These are phyloP conservation scores for Agrocybe chaxingu DNA, from an alignment of 768 basidiomycete species.

Conservation along the genomic window DNA sequence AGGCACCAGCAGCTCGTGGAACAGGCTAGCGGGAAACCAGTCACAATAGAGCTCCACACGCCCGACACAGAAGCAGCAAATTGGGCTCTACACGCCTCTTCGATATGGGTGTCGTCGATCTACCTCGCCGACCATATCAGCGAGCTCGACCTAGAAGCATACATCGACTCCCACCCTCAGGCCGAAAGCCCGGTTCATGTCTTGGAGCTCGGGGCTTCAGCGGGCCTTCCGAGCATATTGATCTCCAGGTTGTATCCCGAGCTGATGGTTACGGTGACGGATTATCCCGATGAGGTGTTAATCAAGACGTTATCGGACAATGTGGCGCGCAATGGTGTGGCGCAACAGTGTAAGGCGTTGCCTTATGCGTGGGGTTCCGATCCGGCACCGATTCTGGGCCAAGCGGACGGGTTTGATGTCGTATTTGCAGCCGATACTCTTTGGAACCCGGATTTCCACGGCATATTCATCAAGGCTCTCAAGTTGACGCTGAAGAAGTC, in stretches of 20 bases:
- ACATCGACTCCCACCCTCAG: slow-evolving; percentile 13
- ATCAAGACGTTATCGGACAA: slow-evolving; percentile 59
- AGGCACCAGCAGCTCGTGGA: slow-evolving; percentile 4
- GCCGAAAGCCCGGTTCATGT: slow-evolving; percentile 26
- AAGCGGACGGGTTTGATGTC: slow-evolving; percentile 47
- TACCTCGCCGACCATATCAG: slow-evolving; percentile 66
- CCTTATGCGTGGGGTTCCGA: slow-evolving; percentile 69
- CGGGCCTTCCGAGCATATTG: slow-evolving; percentile 70
- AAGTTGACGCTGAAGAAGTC: slow-evolving; percentile 40
- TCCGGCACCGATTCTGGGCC: slow-evolving; percentile 24
- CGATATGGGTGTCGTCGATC: slow-evolving; percentile 69
- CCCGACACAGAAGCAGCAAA: slow-evolving; percentile 68
- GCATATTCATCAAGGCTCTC: slow-evolving; percentile 50
- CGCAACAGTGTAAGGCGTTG: slow-evolving; percentile 44
- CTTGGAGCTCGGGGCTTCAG: slow-evolving; percentile 75
- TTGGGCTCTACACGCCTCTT: slow-evolving; percentile 76
- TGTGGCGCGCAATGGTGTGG: slow-evolving; percentile 46
- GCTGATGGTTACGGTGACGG: slow-evolving; percentile 50
- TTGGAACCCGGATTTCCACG: slow-evolving; percentile 68
- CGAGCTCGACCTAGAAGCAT: slow-evolving; percentile 36
- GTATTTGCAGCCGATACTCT: slow-evolving; percentile 75
- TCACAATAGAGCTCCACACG: slow-evolving; percentile 43
- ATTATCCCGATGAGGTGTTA: slow-evolving; percentile 68
- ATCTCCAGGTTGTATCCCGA: slow-evolving; percentile 48
- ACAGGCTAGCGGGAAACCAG: slow-evolving; percentile 4